A percentile compares a stretch with the other conserved stretches of the same genome.
Evolutionary conservation across 2,329 filamentous ascomycete species (phyloP).

Genomic region (Incumbomyces delicatus): DNA sequence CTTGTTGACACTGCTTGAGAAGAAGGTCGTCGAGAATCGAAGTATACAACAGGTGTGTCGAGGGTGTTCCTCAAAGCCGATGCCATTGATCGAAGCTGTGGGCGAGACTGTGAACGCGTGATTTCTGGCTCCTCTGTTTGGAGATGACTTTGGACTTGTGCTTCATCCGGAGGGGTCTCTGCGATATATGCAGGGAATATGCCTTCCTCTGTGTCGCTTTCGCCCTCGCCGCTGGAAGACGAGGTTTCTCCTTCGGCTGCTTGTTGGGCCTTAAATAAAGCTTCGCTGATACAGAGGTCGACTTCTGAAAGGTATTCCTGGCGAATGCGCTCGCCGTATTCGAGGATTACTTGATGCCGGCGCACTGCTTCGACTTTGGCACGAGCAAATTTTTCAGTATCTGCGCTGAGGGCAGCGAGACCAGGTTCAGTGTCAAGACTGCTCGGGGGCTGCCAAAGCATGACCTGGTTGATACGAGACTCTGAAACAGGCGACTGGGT

Average conservation of each 20-base stretch:
- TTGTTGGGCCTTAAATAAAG: constrained; percentile 76
- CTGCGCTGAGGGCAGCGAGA: constrained; percentile 72
- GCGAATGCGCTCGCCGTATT: constrained; percentile 91
- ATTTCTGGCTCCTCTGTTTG: constrained; percentile 13
- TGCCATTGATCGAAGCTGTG: constrained; percentile 38
- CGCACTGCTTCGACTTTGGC: constrained; percentile 89
- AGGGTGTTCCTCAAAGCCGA: constrained; percentile 47
- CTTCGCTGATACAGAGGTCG: constrained; percentile 89
- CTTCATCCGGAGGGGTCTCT: constrained; percentile 12
- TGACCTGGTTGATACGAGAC: constrained; percentile 81
- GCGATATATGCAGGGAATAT: constrained; percentile 5
- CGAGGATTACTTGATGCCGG: constrained; percentile 82
- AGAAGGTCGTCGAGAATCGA: constrained; percentile 43
- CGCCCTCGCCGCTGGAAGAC: constrained; percentile 41
- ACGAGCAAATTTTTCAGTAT: constrained; percentile 75
- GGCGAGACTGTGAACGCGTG: constrained; percentile 11
- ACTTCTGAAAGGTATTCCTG: constrained; percentile 88
- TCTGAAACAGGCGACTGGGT: constrained; percentile 95
- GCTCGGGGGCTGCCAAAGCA: constrained; percentile 94
- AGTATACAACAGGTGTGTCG: constrained; percentile 35
- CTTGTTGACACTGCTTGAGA: constrained; percentile 65
- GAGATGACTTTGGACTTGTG: constrained; percentile 1
- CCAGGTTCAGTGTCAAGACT: constrained; percentile 88
- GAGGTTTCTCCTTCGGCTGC: constrained; percentile 76
- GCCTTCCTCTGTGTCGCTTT: not conserved